Base-by-base conservation (phyloP, 2,329 filamentous ascomycete species). In the Diaporthe citri region DNA sequence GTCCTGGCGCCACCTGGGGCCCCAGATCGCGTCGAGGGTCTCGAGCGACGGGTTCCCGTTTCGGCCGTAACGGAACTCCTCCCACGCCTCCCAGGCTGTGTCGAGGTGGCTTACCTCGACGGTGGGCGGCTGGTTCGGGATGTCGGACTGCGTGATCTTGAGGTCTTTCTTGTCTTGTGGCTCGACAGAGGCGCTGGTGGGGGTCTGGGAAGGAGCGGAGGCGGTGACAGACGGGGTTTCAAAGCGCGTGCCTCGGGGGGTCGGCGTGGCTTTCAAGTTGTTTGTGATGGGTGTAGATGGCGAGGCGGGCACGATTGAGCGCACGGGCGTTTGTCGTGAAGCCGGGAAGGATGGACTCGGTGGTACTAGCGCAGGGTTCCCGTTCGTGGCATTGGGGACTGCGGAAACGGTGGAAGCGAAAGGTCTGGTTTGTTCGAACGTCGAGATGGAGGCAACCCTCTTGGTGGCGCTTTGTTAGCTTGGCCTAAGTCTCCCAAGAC, bases 21-120 rank as follows among this genome's bases (percentile, higher is more conserved):
- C 82, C 82, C 82, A 84, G 17, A 78, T 76, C 8, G 80, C 79
- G 55, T 84, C 83, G 25, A 84, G 74, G 22, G 80, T 79, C 76
- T 84, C 82, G 28, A 84, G 80, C 17, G 83, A 81, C 13, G 81
- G 82, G 56, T 84, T 82, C 15, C 82, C 83, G 57, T 82, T 80
- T 75, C 82, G 80, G 17, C 83, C 83, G 67, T 83, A 79, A 12
- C 82, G 80, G 67, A 83, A 84, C 72, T 84, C 83, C 60, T 78
- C 80, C 83, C 83, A 84, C 9, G 84, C 82, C 56, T 84, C 83
- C 57, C 80, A 80, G 3, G 84, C 83, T 3, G 83, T 84, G 28
- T 79, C 80, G 9, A 84, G 80, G 6, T 80, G 81, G 55, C 82
- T 79, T 71, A 81, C 82, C 39, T 84, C 80, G 56, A 83, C 83